Percentiles rank a stretch among this genome's conserved stretches.
These are phyloP conservation scores for Solanum hybrid DNA, from an alignment of 305 asterid species.

Conservation along the genomic window DNA sequence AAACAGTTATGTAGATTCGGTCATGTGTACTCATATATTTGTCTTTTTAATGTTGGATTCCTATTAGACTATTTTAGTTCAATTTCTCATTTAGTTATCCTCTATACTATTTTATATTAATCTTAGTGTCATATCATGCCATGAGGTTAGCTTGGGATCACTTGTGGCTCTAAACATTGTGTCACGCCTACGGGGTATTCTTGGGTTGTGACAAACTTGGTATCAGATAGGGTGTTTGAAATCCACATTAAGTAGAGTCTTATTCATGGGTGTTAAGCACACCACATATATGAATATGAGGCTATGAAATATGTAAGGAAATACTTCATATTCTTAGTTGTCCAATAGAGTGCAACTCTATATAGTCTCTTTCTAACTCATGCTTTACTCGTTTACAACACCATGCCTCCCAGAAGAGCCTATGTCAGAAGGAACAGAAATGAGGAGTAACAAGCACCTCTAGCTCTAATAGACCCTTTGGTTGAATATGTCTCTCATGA, in stretches of 20 bases:
- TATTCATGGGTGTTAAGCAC: no score
- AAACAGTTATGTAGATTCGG: neutral
- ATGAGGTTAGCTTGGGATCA: neutral
- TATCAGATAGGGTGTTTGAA: neutral
- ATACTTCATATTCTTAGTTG: no score
- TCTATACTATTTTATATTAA: no score
- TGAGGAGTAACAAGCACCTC: neutral
- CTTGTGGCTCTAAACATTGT: neutral
- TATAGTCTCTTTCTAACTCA: neutral
- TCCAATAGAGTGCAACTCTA: neutral
- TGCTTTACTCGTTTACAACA: neutral
- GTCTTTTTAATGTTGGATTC: neutral
- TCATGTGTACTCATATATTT: neutral
- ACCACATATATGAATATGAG: neutral
- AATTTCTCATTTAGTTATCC: no score
- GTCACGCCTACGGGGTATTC: neutral
- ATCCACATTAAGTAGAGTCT: no score
- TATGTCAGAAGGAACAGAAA: neutral
- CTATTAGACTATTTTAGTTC: neutral
- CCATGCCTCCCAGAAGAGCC: neutral
- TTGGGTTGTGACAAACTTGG: no score
- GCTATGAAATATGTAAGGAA: neutral
- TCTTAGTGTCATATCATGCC: neutral
- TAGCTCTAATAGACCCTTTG: neutral
- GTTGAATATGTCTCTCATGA: neutral